Base-by-base conservation (phyloP, 1,139 yeast species). In the Pichia sp. region DNA sequence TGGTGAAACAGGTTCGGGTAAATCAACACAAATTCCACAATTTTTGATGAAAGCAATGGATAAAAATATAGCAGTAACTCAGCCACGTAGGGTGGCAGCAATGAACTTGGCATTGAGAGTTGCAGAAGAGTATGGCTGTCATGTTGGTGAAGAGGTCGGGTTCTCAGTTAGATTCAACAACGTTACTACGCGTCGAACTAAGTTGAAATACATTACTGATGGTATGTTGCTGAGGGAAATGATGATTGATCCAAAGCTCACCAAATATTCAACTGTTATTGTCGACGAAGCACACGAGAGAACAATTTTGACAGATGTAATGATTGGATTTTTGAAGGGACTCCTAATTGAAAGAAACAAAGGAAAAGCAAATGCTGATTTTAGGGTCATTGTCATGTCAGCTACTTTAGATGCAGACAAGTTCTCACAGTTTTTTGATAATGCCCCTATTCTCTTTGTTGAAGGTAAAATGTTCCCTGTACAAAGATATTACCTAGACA, bases 1-100 rank as follows among this genome's bases (percentile, higher is more conserved):
- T 66, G 99, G 99, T 70, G 98, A 93, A 63, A 93, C 99, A 0
- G 99, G 99, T 70, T 90, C 97, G 7, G 99, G 99, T 74, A 93
- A 93, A 68, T 93, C 99, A 4, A 93, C 99, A 0, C 99, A 93
- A 71, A 88, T 93, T 31, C 99, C 99, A 0, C 99, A 93, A 66
- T 90, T 93, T 64, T 70, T 93, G 41, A 77, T 85, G 73, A 77
- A 79, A 0, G 64, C 70, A 40, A 75, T 74, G 57, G 70, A 72
- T 36, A 82, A 81, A 57, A 54, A 55, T 19, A 84, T 93, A 16
- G 98, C 96, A 0, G 92, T 93, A 7, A 93, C 99, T 0, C 99
- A 93, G 72, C 99, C 99, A 2, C 84, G 99, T 72, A 80, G 99
- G 67, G 99, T 93, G 40, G 99, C 99, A 1, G 99, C 99, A 1